phyloP scores from a whole-genome alignment of 495 filamentous ascomycete species.

The Penicillium malachiteum region DNA sequence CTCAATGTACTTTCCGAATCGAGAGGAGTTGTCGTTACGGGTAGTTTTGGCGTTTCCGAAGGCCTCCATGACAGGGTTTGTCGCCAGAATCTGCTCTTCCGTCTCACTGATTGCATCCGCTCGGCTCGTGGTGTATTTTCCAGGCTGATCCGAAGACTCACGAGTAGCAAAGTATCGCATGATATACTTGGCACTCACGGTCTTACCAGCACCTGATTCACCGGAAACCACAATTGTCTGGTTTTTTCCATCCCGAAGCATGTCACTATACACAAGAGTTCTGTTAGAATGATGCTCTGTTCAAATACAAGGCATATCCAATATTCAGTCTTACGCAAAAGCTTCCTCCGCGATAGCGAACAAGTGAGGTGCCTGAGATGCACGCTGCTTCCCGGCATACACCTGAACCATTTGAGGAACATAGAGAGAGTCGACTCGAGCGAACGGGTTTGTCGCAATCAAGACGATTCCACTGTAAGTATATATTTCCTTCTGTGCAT shows the following conservation, averaged over 20 bases:
- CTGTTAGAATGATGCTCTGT: background rate
- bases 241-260: constrained; percentile 93
- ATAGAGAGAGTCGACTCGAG: constrained; percentile 95
- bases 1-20: constrained; percentile 99
- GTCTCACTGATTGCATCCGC: constrained; percentile 94
- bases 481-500: constrained; percentile 99
- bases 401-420: constrained; percentile 99
- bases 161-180: constrained; percentile 99
- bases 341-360: constrained; percentile 99
- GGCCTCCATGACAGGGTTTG: constrained; percentile 99
- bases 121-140: constrained; percentile 72
- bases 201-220: constrained; percentile 98
- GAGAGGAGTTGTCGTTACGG: constrained; percentile 96
- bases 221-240: constrained; percentile 99
- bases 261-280: constrained; percentile 63
- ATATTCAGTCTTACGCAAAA: constrained; percentile 70
- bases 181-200: constrained; percentile 99
- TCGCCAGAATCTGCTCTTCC: constrained; percentile 96
- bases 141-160: constrained; percentile 87
- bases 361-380: constrained; percentile 94
- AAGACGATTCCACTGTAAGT: constrained; percentile 99
- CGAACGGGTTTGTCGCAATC: constrained; percentile 98
- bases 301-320: too few relatives aligned
- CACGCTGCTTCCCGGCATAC: constrained; percentile 95
- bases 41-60: constrained; percentile 99